Conservation (phyloP, 106 monocot species). For the Triglochin maritima region DNA sequence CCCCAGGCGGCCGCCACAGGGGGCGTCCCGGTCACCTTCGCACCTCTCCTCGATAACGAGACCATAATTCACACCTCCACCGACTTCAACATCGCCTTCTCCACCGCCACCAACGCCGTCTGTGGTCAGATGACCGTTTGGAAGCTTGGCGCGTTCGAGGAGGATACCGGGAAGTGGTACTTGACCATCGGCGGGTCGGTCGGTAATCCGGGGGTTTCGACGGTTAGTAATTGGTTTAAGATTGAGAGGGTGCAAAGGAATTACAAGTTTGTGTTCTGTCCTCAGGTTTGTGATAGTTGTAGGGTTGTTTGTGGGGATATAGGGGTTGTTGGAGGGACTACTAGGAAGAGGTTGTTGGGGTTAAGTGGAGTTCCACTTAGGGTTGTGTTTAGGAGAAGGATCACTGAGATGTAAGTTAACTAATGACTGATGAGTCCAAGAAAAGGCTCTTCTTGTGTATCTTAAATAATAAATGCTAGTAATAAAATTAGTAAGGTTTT, state of each 20-base stretch:
- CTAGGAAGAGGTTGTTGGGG: conserved; percentile 19
- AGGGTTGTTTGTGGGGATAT: conserved; percentile 36
- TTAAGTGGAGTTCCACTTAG: conserved; percentile 7
- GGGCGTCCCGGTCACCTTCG: conserved; percentile 30
- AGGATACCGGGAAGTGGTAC: conserved; percentile 9
- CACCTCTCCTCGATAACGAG: conserved; percentile 11
- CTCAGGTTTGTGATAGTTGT: conserved; percentile 24
- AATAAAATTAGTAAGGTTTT: no score
- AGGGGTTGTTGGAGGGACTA: conserved; percentile 16
- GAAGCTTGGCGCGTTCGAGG: conserved; percentile 13
- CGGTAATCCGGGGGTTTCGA: conserved; percentile 18
- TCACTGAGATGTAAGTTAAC: no score
- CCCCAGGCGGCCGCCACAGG: background rate
- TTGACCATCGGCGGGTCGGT: conserved; percentile 17
- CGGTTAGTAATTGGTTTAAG: conserved; percentile 41
- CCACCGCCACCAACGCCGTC: background rate
- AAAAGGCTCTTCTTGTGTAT: no score
- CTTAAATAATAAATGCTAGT: no score
- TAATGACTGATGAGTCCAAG: no score
- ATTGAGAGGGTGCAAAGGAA: conserved; percentile 16
- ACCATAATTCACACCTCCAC: conserved; percentile 9
- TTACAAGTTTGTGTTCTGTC: conserved; percentile 44
- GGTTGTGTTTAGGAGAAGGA: background rate
- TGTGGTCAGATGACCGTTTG: conserved; percentile 19
- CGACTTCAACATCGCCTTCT: conserved; percentile 23